A percentile compares a stretch with the other conserved stretches of the same genome.
Evolutionary conservation across 2,329 filamentous ascomycete genomes (phyloP).

Genomic region (Pyrenophora teres): DNA sequence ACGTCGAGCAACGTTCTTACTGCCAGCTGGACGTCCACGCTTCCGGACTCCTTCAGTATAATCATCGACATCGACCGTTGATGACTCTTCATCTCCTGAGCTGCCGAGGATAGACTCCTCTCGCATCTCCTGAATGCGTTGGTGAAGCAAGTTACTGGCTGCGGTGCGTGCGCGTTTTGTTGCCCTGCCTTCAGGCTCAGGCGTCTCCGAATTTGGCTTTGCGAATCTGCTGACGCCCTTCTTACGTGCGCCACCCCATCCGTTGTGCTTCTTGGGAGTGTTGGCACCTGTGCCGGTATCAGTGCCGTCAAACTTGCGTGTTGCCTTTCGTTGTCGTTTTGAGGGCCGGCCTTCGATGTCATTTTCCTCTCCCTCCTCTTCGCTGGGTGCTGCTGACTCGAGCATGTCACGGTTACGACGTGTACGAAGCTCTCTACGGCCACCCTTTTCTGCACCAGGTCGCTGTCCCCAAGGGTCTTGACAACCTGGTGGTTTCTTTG

Average conservation of each 20-base stretch:
- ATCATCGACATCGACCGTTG: conserved; percentile 38
- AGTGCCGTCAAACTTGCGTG: conserved; percentile 42
- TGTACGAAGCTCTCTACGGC: conserved; percentile 54
- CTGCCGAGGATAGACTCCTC: conserved; percentile 48
- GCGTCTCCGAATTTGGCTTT: conserved; percentile 39
- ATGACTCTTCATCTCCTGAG: conserved; percentile 44
- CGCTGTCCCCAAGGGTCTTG: conserved; percentile 63
- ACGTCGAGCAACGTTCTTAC: conserved; percentile 53
- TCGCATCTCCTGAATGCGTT: conserved; percentile 55
- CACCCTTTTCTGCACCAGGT: conserved; percentile 51
- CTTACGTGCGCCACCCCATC: conserved; percentile 47
- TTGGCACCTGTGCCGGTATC: conserved; percentile 38
- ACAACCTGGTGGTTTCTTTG: conserved; percentile 54
- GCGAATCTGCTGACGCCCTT: conserved; percentile 44
- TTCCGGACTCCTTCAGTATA: conserved; percentile 30
- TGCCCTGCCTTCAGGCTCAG: conserved; percentile 41
- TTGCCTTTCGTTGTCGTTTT: conserved; percentile 44
- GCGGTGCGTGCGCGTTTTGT: conserved; percentile 36
- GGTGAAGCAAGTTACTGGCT: conserved; percentile 41
- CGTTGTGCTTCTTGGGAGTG: conserved; percentile 42
- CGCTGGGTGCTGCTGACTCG: conserved; percentile 44
- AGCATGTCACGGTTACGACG: conserved; percentile 49
- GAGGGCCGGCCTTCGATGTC: conserved; percentile 38
- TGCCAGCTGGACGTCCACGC: conserved; percentile 49
- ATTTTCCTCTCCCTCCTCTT: conserved; percentile 46